Evolutionary conservation across 495 filamentous ascomycete genomes (phyloP), one percentile per base, ranked within the genome.

Genomic region (Neurospora sp.): DNA sequence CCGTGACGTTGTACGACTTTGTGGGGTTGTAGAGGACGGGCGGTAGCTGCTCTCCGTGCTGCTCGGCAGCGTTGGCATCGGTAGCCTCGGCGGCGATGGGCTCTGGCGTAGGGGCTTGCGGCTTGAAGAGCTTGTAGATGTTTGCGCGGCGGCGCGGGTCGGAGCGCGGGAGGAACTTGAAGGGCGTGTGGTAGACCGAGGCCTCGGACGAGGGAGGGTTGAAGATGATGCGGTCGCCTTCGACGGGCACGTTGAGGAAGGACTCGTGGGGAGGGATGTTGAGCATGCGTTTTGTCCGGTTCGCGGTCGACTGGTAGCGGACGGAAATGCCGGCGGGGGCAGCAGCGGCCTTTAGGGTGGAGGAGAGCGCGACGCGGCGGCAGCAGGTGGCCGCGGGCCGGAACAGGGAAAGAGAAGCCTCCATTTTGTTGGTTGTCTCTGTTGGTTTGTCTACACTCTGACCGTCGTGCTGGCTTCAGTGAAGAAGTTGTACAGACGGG

Each of bases 141-240:
- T 83, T 81, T 10, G 80, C 81, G 66, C 79, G 80, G 72, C 90
- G 89, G 39, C 95, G 90, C 9, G 88, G 87, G 83, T 99, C 96
- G 73, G 86, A 83, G 74, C 85, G 84, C 39, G 96, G 96, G 18
- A 99, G 90, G 84, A 99, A 99, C 75, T 93, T 94, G 72, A 89
- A 85, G 39, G 96, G 96, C 4, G 96, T 99, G 80, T 96, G 89
- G 81, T 91, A 93, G 41, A 94, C 90, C 23, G 89, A 92, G 2
- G 96, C 88, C 0, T 89, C 87, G 40, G 93, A 89, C n/a, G 94
- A 91, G 8, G 96, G 96, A 54, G 96, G 96, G 84, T 98, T 98
- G 90, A 91, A 94, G 83, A 99, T 90, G 81, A 98, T 93, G 76
- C 93, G 87, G 75, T 90, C 85, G 72, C 82, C 77, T 5, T 76